Conservation (phyloP, 345 rosid species). For the Rubroshorea leprosula region DNA sequence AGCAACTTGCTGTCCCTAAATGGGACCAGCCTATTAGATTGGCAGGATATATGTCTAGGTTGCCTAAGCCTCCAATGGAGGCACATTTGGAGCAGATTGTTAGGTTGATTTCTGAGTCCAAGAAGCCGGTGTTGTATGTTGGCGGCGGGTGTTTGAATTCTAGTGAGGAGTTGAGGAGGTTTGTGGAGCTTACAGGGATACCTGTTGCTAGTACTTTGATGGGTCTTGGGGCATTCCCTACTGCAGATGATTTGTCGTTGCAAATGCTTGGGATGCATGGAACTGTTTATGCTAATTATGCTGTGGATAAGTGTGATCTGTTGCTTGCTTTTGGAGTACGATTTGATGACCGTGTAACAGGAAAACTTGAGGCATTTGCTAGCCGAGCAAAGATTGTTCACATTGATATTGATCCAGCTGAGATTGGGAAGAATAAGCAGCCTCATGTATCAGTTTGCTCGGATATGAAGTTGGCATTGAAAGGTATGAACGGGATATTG, state of each 20-base stretch:
- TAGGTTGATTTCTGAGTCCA: conserved; percentile 68
- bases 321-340: conserved; percentile 93
- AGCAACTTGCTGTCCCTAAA: conserved; percentile 74
- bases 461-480: conserved; percentile 74
- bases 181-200: conserved; percentile 81
- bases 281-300: conserved; percentile 84
- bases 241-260: conserved; percentile 57
- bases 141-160: conserved; percentile 99
- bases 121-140: conserved; percentile 88
- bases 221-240: conserved; percentile 83
- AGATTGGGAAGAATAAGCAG: conserved; percentile 97
- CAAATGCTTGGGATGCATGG: conserved; percentile 99
- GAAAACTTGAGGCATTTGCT: conserved; percentile 94
- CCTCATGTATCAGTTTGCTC: conserved; percentile 90
- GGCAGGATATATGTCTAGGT: conserved; percentile 69
- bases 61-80: conserved; percentile 60
- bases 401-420: conserved; percentile 88
- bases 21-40: conserved; percentile 57
- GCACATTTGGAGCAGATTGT: conserved; percentile 69
- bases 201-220: conserved; percentile 97
- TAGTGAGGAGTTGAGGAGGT: conserved; percentile 67
- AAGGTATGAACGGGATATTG: conserved; percentile 62
- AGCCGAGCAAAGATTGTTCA: conserved; percentile 93
- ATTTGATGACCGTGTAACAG: conserved; percentile 95
- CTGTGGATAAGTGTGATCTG: conserved; percentile 82